Evolutionary conservation across 441 rosid genomes (phyloP).

Genomic region (Croton laevigatus): DNA sequence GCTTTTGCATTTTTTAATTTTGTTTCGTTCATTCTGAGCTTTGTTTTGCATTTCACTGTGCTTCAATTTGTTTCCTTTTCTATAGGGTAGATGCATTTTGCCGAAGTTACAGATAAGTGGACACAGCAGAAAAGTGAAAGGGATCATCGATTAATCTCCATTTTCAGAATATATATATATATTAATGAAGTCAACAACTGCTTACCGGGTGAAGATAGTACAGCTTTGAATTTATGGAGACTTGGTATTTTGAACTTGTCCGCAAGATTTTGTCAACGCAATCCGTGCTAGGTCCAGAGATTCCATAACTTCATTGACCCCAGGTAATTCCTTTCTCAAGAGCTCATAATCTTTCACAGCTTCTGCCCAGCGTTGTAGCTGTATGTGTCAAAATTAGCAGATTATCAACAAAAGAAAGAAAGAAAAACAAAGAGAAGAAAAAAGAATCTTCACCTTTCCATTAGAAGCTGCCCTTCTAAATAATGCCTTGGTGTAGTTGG

Average conservation of each 20-base stretch:
- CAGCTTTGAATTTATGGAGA: conserved; percentile 59
- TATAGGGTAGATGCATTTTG: no score
- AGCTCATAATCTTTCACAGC: conserved; percentile 76
- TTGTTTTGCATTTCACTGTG: no score
- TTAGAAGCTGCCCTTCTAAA: conserved; percentile 72
- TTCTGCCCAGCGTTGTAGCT: conserved; percentile 68
- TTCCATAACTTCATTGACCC: conserved; percentile 64
- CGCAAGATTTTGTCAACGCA: conserved; percentile 63
- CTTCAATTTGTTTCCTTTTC: no score
- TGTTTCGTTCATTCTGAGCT: no score
- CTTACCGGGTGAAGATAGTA: conserved; percentile 63
- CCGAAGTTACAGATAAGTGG: no score
- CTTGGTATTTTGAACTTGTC: conserved; percentile 57
- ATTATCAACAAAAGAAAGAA: background rate
- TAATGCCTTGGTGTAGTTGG: conserved; percentile 66
- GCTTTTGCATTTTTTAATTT: no score
- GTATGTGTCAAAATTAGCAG: conserved; percentile 10
- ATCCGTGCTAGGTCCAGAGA: conserved; percentile 64
- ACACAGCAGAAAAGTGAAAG: background rate
- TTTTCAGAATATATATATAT: background rate
- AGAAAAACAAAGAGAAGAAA: background rate
- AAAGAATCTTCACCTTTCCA: conserved; percentile 45
- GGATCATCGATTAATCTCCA: background rate
- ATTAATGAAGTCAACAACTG: background rate
- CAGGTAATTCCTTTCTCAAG: conserved; percentile 61